Evolutionary conservation across 768 basidiomycete species (phyloP).

Genomic region (Paxillus involutus): DNA sequence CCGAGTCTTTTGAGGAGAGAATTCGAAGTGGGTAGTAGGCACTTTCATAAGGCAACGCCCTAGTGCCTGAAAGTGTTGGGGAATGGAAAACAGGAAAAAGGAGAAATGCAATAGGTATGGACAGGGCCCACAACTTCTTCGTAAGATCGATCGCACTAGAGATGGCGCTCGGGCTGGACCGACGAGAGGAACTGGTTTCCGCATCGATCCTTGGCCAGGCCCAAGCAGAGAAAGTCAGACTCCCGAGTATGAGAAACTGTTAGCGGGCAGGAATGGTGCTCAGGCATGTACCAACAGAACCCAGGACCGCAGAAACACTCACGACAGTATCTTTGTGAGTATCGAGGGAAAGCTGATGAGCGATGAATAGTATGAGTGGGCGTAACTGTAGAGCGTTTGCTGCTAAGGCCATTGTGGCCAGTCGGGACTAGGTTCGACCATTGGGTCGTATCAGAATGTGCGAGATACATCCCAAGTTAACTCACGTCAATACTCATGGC

Average conservation of each 20-base stretch:
- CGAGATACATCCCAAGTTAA: slow-evolving; percentile 1
- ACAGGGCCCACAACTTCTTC: slow-evolving; percentile 12
- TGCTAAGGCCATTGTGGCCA: slow-evolving; percentile 25
- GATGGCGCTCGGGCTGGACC: neutral
- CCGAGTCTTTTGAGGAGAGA: slow-evolving; percentile 62
- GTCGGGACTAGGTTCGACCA: slow-evolving; percentile 12
- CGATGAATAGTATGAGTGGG: slow-evolving; percentile 16
- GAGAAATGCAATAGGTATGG: slow-evolving; percentile 34
- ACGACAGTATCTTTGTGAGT: slow-evolving; percentile 20
- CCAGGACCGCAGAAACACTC: slow-evolving; percentile 1
- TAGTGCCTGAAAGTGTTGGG: slow-evolving; percentile 58
- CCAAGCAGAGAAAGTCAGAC: slow-evolving; percentile 15
- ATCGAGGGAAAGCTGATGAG: slow-evolving; percentile 18
- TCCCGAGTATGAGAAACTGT: slow-evolving; percentile 27
- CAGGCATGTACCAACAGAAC: neutral
- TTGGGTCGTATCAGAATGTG: neutral
- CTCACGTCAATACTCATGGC: slow-evolving; percentile 43
- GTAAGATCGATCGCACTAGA: neutral
- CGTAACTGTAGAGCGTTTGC: slow-evolving; percentile 27
- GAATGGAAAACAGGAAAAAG: slow-evolving; percentile 43
- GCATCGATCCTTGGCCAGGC: neutral
- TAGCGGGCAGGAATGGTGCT: neutral
- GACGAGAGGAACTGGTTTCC: neutral
- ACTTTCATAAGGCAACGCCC: slow-evolving; percentile 48
- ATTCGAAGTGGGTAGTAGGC: slow-evolving; percentile 59